A percentile compares a stretch with the other conserved stretches of the same genome.
Evolutionary conservation across 1,284 basidiomycete genomes (phyloP).

Genomic region (Malassezia equina): DNA sequence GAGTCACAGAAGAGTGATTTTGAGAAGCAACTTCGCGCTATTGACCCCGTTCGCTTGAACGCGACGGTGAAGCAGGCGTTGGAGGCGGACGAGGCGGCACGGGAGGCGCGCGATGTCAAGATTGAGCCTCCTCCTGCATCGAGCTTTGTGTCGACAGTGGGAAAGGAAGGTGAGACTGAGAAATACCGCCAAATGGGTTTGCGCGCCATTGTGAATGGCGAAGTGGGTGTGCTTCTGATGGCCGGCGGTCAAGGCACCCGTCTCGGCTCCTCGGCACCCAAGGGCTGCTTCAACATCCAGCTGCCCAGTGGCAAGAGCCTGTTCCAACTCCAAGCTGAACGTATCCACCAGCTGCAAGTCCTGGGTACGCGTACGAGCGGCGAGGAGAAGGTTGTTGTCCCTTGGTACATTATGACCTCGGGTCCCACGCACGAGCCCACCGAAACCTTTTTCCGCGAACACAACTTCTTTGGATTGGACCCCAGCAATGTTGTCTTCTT

Average conservation of each 20-base stretch:
- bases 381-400: slow-evolving; percentile 58
- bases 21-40: slow-evolving; percentile 62
- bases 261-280: slow-evolving; percentile 80
- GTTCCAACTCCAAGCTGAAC: slow-evolving; percentile 93
- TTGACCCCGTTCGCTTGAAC: slow-evolving; percentile 87
- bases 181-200: slow-evolving; percentile 61
- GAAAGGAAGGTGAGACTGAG: slow-evolving; percentile 48
- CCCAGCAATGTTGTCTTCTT: slow-evolving; percentile 79
- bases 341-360: slow-evolving; percentile 70
- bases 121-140: slow-evolving; percentile 30
- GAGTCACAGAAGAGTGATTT: slow-evolving; percentile 60
- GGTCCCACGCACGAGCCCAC: slow-evolving; percentile 84
- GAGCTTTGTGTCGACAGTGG: slow-evolving; percentile 27
- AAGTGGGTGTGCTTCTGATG: slow-evolving; percentile 88
- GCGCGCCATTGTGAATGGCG: slow-evolving; percentile 65
- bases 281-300: slow-evolving; percentile 95
- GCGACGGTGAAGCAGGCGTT: slow-evolving; percentile 71
- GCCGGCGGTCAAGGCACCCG: slow-evolving; percentile 96
- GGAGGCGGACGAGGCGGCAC: slow-evolving; percentile 57
- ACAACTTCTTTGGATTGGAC: slow-evolving; percentile 74
- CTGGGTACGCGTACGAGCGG: slow-evolving; percentile 55
- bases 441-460: slow-evolving; percentile 68
- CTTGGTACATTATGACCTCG: slow-evolving; percentile 99
- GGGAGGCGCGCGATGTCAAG: slow-evolving; percentile 49
- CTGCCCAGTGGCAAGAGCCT: slow-evolving; percentile 84